Base-by-base conservation (phyloP, 2,329 filamentous ascomycete genomes). In the Ceratocystiopsis sp. region DNA sequence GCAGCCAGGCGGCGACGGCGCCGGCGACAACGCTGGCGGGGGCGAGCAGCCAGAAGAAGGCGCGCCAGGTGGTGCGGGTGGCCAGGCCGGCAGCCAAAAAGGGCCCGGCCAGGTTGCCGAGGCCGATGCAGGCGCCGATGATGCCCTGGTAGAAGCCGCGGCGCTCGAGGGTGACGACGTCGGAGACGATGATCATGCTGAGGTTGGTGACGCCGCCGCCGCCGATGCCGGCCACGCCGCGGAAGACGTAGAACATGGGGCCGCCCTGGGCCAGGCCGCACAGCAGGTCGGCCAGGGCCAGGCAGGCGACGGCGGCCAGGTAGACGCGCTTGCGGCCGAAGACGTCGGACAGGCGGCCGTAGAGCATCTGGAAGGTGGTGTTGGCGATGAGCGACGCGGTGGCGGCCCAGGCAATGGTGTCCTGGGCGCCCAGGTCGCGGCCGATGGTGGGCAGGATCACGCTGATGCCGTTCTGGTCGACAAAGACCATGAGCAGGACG, bases 291-390 rank as follows among this genome's bases (percentile, higher is more conserved):
- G 68, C 70, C 14, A 78, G 44, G 9, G 65, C 62, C 6, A 80
- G 58, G 13, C 76, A 55, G 0, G 60, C 60, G 9, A 77, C 55
- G 2, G 70, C 69, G 2, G 61, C 62, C 3, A 80, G 53, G 42
- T 73, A 70, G 8, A 79, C 63, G 9, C 66, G 61, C 53, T 78
- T 78, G 16, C 75, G 65, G 17, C 73, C 73, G 41, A 77, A 67
- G 1, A 78, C 69, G 54, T 78, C 73, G 0, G 73, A 76, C 3
- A 78, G 51, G 3, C 73, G 65, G 17, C 75, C 75, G 53, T 79
- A 79, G 0, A 80, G 62, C 46, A 78, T 72, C 49, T 76, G 75
- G 49, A 79, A 80, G 33, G 71, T 68, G 0, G 76, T 78, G 46
- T 70, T 72, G 29, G 69, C 69, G 38, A 75, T 67, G 38, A 75